phyloP scores from a whole-genome alignment of 345 rosid species.

The Lepidium africanum region DNA sequence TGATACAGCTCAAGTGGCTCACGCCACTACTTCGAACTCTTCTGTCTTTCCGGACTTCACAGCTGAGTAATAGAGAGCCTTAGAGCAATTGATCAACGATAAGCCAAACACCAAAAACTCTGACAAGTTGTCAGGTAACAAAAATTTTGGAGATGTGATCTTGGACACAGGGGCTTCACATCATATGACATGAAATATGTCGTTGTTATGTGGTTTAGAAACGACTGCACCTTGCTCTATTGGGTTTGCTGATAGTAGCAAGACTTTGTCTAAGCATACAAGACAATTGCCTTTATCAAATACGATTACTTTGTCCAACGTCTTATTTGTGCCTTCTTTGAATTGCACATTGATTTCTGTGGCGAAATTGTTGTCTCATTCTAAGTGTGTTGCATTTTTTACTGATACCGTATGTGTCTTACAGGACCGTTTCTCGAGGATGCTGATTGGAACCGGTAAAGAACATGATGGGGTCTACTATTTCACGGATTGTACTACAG shows the following conservation, averaged over 20 bases:
- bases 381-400: not conserved
- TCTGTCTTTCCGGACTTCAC: not conserved
- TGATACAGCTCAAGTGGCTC: no score
- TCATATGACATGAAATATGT: not conserved
- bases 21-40: not conserved
- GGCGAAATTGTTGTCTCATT: not conserved
- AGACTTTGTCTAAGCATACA: not conserved
- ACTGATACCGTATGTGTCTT: not conserved
- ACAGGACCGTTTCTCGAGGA: no score
- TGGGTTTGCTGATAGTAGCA: not conserved
- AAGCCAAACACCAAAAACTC: not conserved
- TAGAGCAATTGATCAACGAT: not conserved
- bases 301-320: not conserved
- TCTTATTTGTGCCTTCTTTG: not conserved
- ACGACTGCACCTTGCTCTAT: not conserved
- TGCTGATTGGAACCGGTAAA: no score
- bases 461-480: not conserved
- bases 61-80: not conserved
- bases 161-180: not conserved
- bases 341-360: not conserved
- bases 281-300: not conserved
- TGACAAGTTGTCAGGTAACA: not conserved
- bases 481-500: no score
- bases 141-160: not conserved
- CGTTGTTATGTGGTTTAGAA: not conserved